Conservation (phyloP, 306 rosid genomes). For the Clitoria ternatea region DNA sequence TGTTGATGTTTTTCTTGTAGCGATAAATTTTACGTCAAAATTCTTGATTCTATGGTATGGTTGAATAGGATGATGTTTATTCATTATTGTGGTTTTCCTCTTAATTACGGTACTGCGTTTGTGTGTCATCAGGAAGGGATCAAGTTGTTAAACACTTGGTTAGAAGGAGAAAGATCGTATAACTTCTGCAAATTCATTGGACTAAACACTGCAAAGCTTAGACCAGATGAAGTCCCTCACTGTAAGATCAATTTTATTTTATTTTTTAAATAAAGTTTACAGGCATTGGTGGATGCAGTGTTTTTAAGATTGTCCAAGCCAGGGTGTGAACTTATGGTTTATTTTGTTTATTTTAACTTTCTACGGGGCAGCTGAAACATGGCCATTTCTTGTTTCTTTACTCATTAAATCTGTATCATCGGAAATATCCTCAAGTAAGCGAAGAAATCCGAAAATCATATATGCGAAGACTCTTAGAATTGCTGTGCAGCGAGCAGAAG, state of each 20-base stretch:
- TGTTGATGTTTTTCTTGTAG: neutral
- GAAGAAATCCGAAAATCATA: slow-evolving; percentile 60
- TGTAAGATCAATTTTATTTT: slow-evolving; percentile 41
- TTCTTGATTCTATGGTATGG: neutral
- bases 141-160: slow-evolving; percentile 80
- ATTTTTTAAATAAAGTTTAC: neutral
- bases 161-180: slow-evolving; percentile 73
- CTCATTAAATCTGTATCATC: slow-evolving; percentile 59
- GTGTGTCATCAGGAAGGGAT: slow-evolving; percentile 63
- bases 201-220: slow-evolving; percentile 62
- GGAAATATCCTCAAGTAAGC: slow-evolving; percentile 79
- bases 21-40: neutral
- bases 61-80: slow-evolving; percentile 8
- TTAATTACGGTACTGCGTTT: neutral
- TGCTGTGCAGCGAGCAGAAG: slow-evolving; percentile 75
- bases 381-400: slow-evolving; percentile 78
- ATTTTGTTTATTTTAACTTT: slow-evolving; percentile 28
- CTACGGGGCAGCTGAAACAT: slow-evolving; percentile 74
- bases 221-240: slow-evolving; percentile 62
- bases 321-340: slow-evolving; percentile 5
- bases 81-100: neutral
- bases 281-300: slow-evolving; percentile 16
- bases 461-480: slow-evolving; percentile 78
- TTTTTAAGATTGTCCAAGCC: neutral
- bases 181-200: slow-evolving; percentile 72